A percentile compares a stretch with the other conserved stretches of the same genome.
These are phyloP conservation scores for Daldinia grandis DNA, from an alignment of 495 filamentous ascomycete species.

Conservation along the genomic window DNA sequence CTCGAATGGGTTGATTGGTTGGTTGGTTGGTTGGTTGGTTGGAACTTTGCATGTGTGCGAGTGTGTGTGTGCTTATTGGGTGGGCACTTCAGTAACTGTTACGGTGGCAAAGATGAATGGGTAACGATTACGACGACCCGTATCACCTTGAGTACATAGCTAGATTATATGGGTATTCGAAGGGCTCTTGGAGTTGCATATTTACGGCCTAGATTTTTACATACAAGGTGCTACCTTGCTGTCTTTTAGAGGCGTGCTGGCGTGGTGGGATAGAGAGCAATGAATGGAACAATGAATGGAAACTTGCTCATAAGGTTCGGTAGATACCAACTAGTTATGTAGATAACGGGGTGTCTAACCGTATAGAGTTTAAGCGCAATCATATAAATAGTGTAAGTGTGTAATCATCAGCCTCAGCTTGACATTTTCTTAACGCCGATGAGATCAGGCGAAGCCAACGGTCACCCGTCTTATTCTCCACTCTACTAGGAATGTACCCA, in stretches of 20 bases:
- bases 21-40: background rate
- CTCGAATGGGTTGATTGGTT: background rate
- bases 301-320: background rate
- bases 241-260: background rate
- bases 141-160: conserved; percentile 1
- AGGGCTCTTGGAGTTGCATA: background rate
- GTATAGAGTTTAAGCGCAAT: background rate
- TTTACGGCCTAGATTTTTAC: background rate
- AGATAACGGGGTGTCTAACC: background rate
- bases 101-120: conserved; percentile 9
- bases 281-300: background rate
- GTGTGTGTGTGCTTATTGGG: background rate
- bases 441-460: conserved; percentile 2
- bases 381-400: too few species aligned
- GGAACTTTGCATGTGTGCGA: background rate
- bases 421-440: conserved; percentile 25
- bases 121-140: conserved; percentile 11
- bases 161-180: background rate
- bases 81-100: background rate
- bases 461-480: background rate
- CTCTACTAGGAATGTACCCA: too few species aligned
- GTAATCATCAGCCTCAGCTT: conserved; percentile 15
- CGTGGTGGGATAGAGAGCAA: background rate
- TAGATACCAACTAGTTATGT: too few species aligned
- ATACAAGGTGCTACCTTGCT: background rate